Evolutionary conservation across 1,284 basidiomycete genomes (phyloP), one percentile per base, ranked within the genome.

Genomic region (Cutaneotrichosporon sp.): DNA sequence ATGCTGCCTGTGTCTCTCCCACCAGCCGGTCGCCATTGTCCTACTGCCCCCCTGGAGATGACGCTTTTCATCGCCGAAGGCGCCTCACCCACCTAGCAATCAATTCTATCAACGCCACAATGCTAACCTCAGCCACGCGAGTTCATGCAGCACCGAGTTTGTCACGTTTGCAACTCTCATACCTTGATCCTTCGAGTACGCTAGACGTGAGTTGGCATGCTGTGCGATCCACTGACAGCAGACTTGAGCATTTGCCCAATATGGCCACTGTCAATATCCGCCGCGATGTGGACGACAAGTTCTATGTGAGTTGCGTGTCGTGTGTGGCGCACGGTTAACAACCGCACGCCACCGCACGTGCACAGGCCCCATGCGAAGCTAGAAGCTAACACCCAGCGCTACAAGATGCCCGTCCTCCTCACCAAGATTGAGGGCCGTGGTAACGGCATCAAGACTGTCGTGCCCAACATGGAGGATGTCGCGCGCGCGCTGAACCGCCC

Each of bases 351-450:
- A 41, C 38, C 22, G 38, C 38, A 12, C 16, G 10, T 24, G 7
- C 24, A 24, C 38, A 39, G 25, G 22, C n/a, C n/a, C n/a, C n/a
- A n/a, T n/a, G n/a, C n/a, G n/a, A n/a, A n/a, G n/a, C n/a, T n/a
- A n/a, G n/a, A n/a, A n/a, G n/a, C n/a, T n/a, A n/a, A n/a, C n/a
- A n/a, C n/a, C n/a, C n/a, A 70, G 71, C 68, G 76, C 49, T 77
- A 78, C 75, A 77, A 77, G 66, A 99, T 99, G 96, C 96, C 96
- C 47, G 77, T 93, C 57, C 83, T 98, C 57, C 82, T 84, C 64
- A 97, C 88, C 64, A 98, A 98, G 80, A 93, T 98, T 49, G 96
- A 99, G 78, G 96, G 96, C 67, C 92, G 92, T 76, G 96, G 96
- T 52, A 99, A 99, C 74, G 96, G 96, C 62, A 98, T 99, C 79